Percentiles rank a stretch among this genome's conserved stretches.
These are phyloP conservation scores for Pezicula neosporulosa DNA, from an alignment of 2,329 filamentous ascomycete genomes.

Conservation along the genomic window DNA sequence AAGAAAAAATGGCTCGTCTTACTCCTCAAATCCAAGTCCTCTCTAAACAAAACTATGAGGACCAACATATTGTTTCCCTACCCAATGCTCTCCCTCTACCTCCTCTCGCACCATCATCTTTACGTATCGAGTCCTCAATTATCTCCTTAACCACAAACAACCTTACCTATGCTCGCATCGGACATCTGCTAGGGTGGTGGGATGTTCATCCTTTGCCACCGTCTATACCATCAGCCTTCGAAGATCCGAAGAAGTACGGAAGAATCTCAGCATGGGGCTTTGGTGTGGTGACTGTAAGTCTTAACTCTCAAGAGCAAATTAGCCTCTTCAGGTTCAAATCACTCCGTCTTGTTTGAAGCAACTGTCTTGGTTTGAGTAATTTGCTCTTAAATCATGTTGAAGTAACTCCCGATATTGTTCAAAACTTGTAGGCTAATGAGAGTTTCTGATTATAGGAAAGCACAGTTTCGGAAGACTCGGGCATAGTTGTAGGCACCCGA, in stretches of 20 bases:
- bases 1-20: too few relatives aligned
- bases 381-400: too few relatives aligned
- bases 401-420: too few relatives aligned
- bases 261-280: constrained; percentile 25
- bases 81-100: constrained; percentile 12
- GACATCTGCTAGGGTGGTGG: constrained; percentile 22
- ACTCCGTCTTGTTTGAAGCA: too few relatives aligned
- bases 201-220: constrained; percentile 21
- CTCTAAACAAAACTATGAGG: constrained; percentile 18
- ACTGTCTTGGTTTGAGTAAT: too few relatives aligned
- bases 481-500: constrained; percentile 11
- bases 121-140: constrained; percentile 17
- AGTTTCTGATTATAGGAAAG: constrained; percentile 9
- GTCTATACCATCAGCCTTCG: constrained; percentile 14
- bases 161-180: constrained; percentile 18
- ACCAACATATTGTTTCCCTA: constrained; percentile 20
- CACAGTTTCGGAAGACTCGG: constrained; percentile 5
- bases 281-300: constrained; percentile 10
- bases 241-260: constrained; percentile 17
- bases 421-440: too few relatives aligned
- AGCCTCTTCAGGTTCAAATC: too few relatives aligned
- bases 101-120: constrained; percentile 11
- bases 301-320: too few relatives aligned
- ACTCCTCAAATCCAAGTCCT: constrained; percentile 17
- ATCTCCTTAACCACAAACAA: constrained; percentile 23